Evolutionary conservation across 257 asterid species (phyloP), one percentile per base, ranked within the genome.

Genomic region (Capsicum baccatum): DNA sequence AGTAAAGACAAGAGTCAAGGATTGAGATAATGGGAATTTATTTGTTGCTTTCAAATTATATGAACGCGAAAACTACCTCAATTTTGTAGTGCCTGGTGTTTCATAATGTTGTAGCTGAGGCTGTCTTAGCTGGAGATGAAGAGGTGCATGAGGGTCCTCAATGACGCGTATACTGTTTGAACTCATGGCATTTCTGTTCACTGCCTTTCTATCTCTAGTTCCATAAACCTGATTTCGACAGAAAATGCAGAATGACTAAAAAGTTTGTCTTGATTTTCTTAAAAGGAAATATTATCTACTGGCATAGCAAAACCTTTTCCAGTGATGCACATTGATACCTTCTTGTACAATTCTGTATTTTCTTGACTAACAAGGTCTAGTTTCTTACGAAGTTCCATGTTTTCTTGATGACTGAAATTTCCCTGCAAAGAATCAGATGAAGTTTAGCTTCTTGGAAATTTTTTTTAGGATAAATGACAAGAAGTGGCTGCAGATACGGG

Each of bases 361-460:
- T 93, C 97, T 88, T 87, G 85, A 79, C 59, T 88, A 87, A 86
- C 80, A 78, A 86, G 83, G 82, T 84, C 85, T 85, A 90, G 89
- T 87, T 94, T 91, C 92, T 88, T 88, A 86, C 84, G 66, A 71
- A 94, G 88, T 85, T 90, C 94, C 83, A 85, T 80, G 83, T 92
- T 94, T 90, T 94, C 97, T 86, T 89, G 92, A 74, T 90, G 92
- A 86, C 92, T 87, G 80, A 90, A 89, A 83, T 69, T 89, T 85
- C 92, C 92, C 97, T 94, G 92, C 90, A 91, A 83, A 69, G 85
- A 83, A 88, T 63, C 54, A 70, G 50, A 82, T 10, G 81, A 70
- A 70, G 58, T 70, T 90, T 85, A 90, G 89, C 89, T 60, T 35
- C 86, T 79, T 17, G 39, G 79, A 50, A 2, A 39, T 33, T 66